Evolutionary conservation across 345 rosid species (phyloP).

Genomic region (Gossypium sturtianum): DNA sequence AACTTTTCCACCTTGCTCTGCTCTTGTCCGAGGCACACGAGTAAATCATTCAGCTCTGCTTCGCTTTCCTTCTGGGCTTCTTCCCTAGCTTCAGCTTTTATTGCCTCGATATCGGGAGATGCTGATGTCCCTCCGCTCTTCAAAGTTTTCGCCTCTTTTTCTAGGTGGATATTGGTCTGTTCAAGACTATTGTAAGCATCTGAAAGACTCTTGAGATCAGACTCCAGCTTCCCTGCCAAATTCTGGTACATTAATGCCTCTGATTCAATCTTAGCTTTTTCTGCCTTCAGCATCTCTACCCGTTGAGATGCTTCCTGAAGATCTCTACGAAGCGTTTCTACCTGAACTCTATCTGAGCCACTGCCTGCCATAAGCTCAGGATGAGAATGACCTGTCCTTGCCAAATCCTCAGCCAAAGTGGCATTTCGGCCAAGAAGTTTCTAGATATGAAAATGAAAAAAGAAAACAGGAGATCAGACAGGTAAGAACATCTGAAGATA

Average conservation of each 20-base stretch:
- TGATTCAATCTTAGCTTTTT: conserved; percentile 58
- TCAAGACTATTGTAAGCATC: conserved; percentile 92
- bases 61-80: conserved; percentile 97
- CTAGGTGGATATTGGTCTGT: conserved; percentile 69
- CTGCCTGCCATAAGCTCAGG: conserved; percentile 45
- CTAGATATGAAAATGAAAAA: conserved; percentile 29
- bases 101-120: conserved; percentile 48
- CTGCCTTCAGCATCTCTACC: conserved; percentile 63
- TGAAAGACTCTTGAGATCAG: conserved; percentile 78
- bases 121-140: conserved; percentile 48
- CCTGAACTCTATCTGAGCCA: conserved; percentile 60
- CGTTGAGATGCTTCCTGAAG: conserved; percentile 76
- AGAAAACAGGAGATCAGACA: not conserved
- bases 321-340: conserved; percentile 68
- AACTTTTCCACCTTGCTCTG: conserved; percentile 92
- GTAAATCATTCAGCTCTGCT: conserved; percentile 83
- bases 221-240: conserved; percentile 70
- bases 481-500: not conserved
- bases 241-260: conserved; percentile 65
- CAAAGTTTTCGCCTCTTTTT: conserved; percentile 66
- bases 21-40: conserved; percentile 96
- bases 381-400: conserved; percentile 56
- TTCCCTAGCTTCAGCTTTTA: conserved; percentile 80
- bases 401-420: conserved; percentile 78
- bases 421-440: conserved; percentile 83